phyloP scores from a whole-genome alignment of 1,139 yeast species.

The Diutina siamensis region DNA sequence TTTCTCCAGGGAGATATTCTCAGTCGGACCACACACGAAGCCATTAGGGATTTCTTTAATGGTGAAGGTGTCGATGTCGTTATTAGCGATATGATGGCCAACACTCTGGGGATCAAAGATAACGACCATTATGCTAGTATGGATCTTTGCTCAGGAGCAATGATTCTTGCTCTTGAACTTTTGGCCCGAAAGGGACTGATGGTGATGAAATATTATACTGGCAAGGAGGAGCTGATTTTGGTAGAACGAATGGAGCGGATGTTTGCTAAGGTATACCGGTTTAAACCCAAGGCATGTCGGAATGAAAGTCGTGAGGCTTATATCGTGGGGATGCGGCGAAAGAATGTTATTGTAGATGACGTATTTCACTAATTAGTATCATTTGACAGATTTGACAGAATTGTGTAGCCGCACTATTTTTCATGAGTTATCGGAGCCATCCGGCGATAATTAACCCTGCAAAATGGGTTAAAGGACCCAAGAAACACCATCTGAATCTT shows the following conservation, averaged over 20 bases:
- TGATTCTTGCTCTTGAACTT: slow-evolving; percentile 19
- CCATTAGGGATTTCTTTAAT: slow-evolving; percentile 16
- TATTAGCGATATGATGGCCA: slow-evolving; percentile 39
- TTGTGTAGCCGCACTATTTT: slow-evolving; percentile 5
- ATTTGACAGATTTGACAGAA: background rate
- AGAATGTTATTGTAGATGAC: background rate
- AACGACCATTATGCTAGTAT: slow-evolving; percentile 34
- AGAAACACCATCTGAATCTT: slow-evolving; percentile 8
- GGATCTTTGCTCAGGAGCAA: slow-evolving; percentile 32
- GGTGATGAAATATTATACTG: slow-evolving; percentile 33
- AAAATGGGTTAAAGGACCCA: slow-evolving; percentile 9
- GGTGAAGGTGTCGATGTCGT: slow-evolving; percentile 19
- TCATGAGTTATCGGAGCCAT: slow-evolving; percentile 3
- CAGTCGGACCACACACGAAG: slow-evolving; percentile 21
- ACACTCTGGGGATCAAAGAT: slow-evolving; percentile 31
- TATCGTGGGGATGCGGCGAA: slow-evolving; percentile 7
- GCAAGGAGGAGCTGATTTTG: slow-evolving; percentile 24
- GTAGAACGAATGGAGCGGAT: slow-evolving; percentile 16
- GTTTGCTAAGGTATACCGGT: slow-evolving; percentile 20
- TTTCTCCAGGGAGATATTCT: slow-evolving; percentile 34
- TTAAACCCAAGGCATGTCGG: slow-evolving; percentile 12
- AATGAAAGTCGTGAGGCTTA: slow-evolving; percentile 11
- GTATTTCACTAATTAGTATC: background rate
- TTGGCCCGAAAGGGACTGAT: slow-evolving; percentile 22
- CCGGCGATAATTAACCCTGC: slow-evolving; percentile 10